A percentile compares a stretch with the other conserved stretches of the same genome.
Conservation (phyloP, 495 filamentous ascomycete species). For the Penicillium robsamsonii region DNA sequence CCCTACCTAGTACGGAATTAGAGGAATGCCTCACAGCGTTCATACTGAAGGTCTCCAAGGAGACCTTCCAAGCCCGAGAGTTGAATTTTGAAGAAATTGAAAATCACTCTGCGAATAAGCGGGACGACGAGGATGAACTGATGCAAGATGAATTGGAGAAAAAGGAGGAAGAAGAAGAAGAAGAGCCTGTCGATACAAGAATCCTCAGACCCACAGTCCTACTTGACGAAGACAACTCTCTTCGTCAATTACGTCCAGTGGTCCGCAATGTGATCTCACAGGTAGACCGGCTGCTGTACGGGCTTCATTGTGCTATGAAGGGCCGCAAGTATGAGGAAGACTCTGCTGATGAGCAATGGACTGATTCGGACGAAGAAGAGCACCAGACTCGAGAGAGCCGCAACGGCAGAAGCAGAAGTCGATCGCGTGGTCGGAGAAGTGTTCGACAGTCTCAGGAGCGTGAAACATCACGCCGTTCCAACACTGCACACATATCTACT, state of each 20-base stretch:
- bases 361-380: slow-evolving; percentile 22
- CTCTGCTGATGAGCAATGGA: slow-evolving; percentile 21
- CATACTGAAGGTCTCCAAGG: slow-evolving; percentile 62
- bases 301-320: slow-evolving; percentile 62
- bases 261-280: slow-evolving; percentile 61
- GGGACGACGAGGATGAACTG: neutral
- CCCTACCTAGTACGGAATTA: slow-evolving; percentile 54
- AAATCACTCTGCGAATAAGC: neutral
- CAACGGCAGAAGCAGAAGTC: slow-evolving; percentile 20
- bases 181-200: slow-evolving; percentile 16
- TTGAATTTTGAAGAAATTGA: slow-evolving; percentile 23
- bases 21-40: slow-evolving; percentile 64
- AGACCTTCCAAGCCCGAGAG: slow-evolving; percentile 50
- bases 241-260: slow-evolving; percentile 58
- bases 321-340: slow-evolving; percentile 35
- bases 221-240: slow-evolving; percentile 62
- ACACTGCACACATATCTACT: slow-evolving; percentile 6
- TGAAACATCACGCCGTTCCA: slow-evolving; percentile 15
- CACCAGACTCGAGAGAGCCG: slow-evolving; percentile 6
- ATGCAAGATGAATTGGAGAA: slow-evolving; percentile 7
- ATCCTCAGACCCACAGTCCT: slow-evolving; percentile 44
- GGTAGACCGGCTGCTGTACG: slow-evolving; percentile 63
- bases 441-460: slow-evolving; percentile 9
- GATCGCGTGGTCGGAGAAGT: slow-evolving; percentile 34
- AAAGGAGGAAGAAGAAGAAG: slow-evolving; percentile 15